phyloP scores from a whole-genome alignment of 1,284 basidiomycete genomes.

The Austropuccinia psidii region DNA sequence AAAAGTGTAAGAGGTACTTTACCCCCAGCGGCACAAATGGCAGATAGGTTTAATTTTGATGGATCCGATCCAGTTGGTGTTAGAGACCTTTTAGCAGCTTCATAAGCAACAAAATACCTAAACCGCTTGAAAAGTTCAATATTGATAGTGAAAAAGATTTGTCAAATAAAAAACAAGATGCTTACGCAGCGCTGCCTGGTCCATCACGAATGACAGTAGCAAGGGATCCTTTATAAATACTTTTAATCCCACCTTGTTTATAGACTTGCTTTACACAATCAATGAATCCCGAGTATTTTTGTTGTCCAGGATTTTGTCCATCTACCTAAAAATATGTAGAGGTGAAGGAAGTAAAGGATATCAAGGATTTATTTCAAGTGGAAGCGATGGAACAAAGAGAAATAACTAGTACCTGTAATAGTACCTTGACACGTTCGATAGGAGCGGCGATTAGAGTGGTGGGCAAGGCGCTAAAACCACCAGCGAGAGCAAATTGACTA shows the following conservation, averaged over 20 bases:
- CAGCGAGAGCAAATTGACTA: slow-evolving; percentile 78
- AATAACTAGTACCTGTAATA: slow-evolving; percentile 62
- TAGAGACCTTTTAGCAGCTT: slow-evolving; percentile 78
- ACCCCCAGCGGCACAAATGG: slow-evolving; percentile 75
- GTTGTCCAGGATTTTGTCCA: slow-evolving; percentile 50
- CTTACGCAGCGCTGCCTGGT: slow-evolving; percentile 89
- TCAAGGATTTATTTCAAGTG: too few relatives aligned
- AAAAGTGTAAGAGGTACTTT: background rate
- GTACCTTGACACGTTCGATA: slow-evolving; percentile 93
- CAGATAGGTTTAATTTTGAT: slow-evolving; percentile 73
- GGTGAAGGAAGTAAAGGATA: background rate
- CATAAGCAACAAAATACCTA: slow-evolving; percentile 96
- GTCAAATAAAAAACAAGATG: slow-evolving; percentile 40
- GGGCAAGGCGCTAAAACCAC: slow-evolving; percentile 89
- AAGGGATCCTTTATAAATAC: slow-evolving; percentile 84
- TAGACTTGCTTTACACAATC: slow-evolving; percentile 89
- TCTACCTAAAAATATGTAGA: slow-evolving; percentile 19
- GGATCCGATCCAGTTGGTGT: slow-evolving; percentile 71
- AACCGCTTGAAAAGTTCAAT: background rate
- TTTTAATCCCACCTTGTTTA: slow-evolving; percentile 83
- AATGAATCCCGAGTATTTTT: slow-evolving; percentile 79
- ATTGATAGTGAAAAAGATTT: background rate
- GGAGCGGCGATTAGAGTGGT: slow-evolving; percentile 87
- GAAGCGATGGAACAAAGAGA: slow-evolving; percentile 12
- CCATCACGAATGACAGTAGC: slow-evolving; percentile 92